Conservation (phyloP, 2,329 filamentous ascomycete species). For the Aspergillus sp. region DNA sequence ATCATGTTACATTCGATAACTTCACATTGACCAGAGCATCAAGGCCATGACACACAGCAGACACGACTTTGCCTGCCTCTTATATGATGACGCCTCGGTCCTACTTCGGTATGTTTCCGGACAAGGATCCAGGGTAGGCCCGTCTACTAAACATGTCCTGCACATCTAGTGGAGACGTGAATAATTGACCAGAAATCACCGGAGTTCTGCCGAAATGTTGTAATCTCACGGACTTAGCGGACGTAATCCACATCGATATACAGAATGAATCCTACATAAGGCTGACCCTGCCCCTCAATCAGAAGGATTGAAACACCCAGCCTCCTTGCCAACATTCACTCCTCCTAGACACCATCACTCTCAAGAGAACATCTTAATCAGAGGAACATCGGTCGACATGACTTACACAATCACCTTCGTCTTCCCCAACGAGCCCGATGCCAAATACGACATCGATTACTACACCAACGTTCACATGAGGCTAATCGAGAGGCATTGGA, state of each 20-base stretch:
- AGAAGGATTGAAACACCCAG: too few species aligned
- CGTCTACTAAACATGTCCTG: too few species aligned
- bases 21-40: not conserved
- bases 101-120: too few species aligned
- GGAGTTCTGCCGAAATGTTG: too few species aligned
- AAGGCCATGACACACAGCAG: not conserved
- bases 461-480: not conserved
- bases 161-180: too few species aligned
- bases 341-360: not conserved
- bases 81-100: too few species aligned
- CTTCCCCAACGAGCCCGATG: not conserved
- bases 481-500: not conserved
- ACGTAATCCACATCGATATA: too few species aligned
- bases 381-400: not conserved
- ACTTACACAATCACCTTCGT: not conserved
- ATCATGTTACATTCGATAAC: not conserved
- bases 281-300: too few species aligned
- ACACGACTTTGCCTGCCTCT: not conserved
- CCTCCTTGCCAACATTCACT: not conserved
- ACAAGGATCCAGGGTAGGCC: too few species aligned
- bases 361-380: not conserved
- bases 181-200: too few species aligned
- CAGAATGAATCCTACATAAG: too few species aligned
- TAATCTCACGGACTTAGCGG: too few species aligned
- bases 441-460: not conserved